Percentiles rank a stretch among this genome's conserved stretches.
These are phyloP conservation scores for Metschnikowia baotianmanensis DNA, from an alignment of 805 yeast genomes.

Conservation along the genomic window DNA sequence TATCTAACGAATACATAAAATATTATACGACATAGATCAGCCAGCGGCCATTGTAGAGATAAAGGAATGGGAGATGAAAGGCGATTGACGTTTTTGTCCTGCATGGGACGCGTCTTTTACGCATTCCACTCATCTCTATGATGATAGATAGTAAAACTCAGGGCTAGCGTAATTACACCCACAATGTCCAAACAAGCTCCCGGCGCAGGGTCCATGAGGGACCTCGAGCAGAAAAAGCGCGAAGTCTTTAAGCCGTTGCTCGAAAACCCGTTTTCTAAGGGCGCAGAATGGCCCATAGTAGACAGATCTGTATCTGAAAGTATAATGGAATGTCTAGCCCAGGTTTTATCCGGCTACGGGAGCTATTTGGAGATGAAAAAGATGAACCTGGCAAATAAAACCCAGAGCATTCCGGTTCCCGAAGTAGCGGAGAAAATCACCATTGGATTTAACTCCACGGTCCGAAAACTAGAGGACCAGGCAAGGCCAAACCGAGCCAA, in stretches of 20 bases:
- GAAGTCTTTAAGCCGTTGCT: slow-evolving; percentile 64
- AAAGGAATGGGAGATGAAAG: no score
- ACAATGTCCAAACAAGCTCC: slow-evolving; percentile 8
- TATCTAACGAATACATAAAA: slow-evolving; percentile 1
- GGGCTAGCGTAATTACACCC: neutral
- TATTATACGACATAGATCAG: neutral
- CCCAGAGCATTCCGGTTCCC: slow-evolving; percentile 22
- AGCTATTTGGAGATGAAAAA: slow-evolving; percentile 10
- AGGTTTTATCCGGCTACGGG: slow-evolving; percentile 18
- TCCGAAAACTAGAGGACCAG: slow-evolving; percentile 44
- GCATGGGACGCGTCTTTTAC: slow-evolving; percentile 1
- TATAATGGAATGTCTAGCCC: slow-evolving; percentile 15
- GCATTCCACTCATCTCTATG: slow-evolving; percentile 1
- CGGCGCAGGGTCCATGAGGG: slow-evolving; percentile 41
- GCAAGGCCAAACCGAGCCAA: slow-evolving; percentile 26
- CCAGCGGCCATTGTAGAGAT: no score
- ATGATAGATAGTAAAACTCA: neutral
- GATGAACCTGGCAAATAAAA: neutral
- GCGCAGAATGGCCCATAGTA: slow-evolving; percentile 18
- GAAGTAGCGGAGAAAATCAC: slow-evolving; percentile 26
- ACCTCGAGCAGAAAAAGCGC: slow-evolving; percentile 47
- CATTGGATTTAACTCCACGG: slow-evolving; percentile 57
- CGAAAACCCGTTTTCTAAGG: slow-evolving; percentile 58
- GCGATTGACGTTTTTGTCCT: neutral
- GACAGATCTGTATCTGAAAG: slow-evolving; percentile 7